A percentile compares a stretch with the other conserved stretches of the same genome.
These are phyloP conservation scores for Clavariopsis aquatica DNA, from an alignment of 495 filamentous ascomycete species.

Conservation along the genomic window DNA sequence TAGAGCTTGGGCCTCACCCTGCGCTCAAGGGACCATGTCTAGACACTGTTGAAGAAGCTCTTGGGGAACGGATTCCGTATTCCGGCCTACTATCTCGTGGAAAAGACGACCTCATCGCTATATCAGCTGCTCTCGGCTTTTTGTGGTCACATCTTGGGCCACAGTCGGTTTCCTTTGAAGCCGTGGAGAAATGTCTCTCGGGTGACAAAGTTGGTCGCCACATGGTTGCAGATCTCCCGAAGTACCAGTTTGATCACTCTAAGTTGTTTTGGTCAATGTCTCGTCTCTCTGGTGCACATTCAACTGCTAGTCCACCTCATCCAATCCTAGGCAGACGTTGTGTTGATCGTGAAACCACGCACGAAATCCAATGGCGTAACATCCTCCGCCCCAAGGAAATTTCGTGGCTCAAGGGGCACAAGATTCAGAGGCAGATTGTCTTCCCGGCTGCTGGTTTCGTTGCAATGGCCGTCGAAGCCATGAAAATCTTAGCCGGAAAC, in stretches of 20 bases:
- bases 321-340: neutral
- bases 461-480: constrained; percentile 20
- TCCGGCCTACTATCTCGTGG: constrained; percentile 5
- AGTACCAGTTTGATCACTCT: constrained; percentile 8
- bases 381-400: constrained; percentile 37
- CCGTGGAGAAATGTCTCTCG: neutral
- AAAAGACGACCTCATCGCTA: neutral
- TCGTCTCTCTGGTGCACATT: neutral
- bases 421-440: constrained; percentile 43
- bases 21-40: constrained; percentile 6
- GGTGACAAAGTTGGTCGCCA: neutral
- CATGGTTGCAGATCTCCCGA: constrained; percentile 1
- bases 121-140: constrained; percentile 3
- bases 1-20: constrained; percentile 18
- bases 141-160: neutral
- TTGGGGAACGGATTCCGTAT: neutral
- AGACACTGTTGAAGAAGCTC: neutral
- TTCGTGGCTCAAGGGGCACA: constrained; percentile 48
- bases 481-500: neutral
- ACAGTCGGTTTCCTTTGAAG: neutral
- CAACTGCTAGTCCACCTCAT: neutral
- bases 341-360: neutral
- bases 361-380: constrained; percentile 3
- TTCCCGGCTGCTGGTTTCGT: constrained; percentile 26
- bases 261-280: neutral